phyloP scores from a whole-genome alignment of 805 yeast species.

The Myxozyma mucilagina region DNA sequence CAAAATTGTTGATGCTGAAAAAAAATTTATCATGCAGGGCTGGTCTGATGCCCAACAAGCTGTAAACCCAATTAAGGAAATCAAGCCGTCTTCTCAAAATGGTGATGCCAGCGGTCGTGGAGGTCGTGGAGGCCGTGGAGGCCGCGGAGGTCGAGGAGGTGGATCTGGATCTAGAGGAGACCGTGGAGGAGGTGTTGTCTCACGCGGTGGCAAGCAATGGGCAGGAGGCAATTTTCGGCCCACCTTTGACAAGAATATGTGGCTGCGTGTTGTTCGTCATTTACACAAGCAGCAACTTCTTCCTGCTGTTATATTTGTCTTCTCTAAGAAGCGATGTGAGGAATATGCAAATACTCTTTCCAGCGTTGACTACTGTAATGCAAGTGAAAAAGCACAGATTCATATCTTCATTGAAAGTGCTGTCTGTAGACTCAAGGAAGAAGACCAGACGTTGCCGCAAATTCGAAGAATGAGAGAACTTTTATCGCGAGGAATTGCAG shows the following conservation, averaged over 20 bases:
- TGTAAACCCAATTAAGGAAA: slow-evolving; percentile 40
- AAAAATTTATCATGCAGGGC: slow-evolving; percentile 65
- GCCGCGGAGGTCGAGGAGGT: slow-evolving; percentile 41
- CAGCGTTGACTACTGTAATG: slow-evolving; percentile 74
- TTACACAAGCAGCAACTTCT: slow-evolving; percentile 67
- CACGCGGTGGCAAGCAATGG: slow-evolving; percentile 38
- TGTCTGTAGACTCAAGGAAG: slow-evolving; percentile 79
- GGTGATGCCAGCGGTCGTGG: slow-evolving; percentile 46
- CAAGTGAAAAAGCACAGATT: slow-evolving; percentile 85
- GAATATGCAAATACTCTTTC: slow-evolving; percentile 80
- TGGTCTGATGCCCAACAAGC: slow-evolving; percentile 37
- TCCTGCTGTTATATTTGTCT: slow-evolving; percentile 92
- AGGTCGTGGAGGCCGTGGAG: slow-evolving; percentile 42
- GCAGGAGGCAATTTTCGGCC: slow-evolving; percentile 44
- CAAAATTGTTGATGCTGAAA: slow-evolving; percentile 71
- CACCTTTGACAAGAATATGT: slow-evolving; percentile 75
- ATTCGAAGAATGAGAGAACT: slow-evolving; percentile 78
- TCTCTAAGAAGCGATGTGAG: slow-evolving; percentile 90
- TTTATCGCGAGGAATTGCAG: slow-evolving; percentile 88
- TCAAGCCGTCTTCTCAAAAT: slow-evolving; percentile 27
- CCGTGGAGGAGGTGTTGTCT: slow-evolving; percentile 41
- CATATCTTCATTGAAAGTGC: slow-evolving; percentile 93
- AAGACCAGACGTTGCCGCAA: slow-evolving; percentile 92
- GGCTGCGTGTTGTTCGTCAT: slow-evolving; percentile 71
- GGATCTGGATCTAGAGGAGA: slow-evolving; percentile 33